phyloP scores from a whole-genome alignment of 768 basidiomycete species.

The Mycena pura region DNA sequence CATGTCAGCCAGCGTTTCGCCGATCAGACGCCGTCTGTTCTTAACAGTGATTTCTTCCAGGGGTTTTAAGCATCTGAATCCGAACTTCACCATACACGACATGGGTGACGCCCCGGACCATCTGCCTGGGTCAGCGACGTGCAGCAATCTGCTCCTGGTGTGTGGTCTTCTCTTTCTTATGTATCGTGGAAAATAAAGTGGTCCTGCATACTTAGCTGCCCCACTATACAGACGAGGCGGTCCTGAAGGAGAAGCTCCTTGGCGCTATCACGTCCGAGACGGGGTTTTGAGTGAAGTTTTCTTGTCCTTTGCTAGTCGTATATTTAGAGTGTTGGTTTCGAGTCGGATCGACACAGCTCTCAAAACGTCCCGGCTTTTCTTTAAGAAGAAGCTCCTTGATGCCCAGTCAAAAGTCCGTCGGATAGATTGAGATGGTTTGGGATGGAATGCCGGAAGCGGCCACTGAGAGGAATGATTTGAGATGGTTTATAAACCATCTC shows the following conservation, averaged over 20 bases:
- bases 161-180: conserved; percentile 4
- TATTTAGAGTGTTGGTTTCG: no score
- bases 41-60: conserved; percentile 40
- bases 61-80: conserved; percentile 85
- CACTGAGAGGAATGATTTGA: no score
- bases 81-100: conserved; percentile 87
- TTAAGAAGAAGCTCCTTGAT: no score
- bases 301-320: no score
- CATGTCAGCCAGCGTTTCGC: conserved; percentile 54
- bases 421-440: no score
- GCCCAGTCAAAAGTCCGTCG: no score
- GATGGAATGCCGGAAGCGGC: no score
- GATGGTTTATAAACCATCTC: no score
- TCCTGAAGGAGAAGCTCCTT: conserved; percentile 75
- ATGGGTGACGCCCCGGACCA: conserved; percentile 73
- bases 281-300: conserved; percentile 70
- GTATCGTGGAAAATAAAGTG: background rate
- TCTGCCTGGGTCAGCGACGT: conserved; percentile 80
- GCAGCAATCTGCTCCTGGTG: conserved; percentile 90
- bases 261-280: conserved; percentile 86
- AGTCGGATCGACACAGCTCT: no score
- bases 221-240: conserved; percentile 63
- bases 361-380: no score
- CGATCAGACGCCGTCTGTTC: background rate
- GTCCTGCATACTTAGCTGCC: conserved; percentile 58